Conservation (phyloP, 73 alveolate species). For the Diophrys sp. region DNA sequence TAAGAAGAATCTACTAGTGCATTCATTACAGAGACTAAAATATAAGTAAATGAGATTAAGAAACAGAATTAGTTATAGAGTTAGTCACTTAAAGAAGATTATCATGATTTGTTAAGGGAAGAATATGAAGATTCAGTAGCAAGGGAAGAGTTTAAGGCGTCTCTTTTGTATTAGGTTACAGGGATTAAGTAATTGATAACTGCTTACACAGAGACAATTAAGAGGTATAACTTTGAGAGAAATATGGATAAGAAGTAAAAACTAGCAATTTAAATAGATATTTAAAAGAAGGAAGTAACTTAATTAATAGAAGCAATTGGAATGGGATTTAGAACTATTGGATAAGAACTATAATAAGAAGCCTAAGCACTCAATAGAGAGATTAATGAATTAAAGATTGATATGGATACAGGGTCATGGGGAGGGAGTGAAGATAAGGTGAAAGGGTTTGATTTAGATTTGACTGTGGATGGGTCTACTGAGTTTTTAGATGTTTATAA, state of each 20-base stretch:
- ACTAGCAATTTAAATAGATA: conserved; percentile 8
- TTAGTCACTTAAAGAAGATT: conserved; percentile 1
- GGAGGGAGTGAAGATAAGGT: conserved; percentile 17
- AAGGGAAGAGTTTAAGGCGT: conserved; percentile 30
- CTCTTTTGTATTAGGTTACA: conserved; percentile 20
- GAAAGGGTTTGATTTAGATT: conserved; percentile 59
- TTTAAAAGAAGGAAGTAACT: conserved; percentile 17
- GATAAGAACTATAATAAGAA: conserved; percentile 30
- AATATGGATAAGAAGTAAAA: conserved; percentile 17
- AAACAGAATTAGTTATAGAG: neutral
- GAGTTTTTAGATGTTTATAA: conserved; percentile 53
- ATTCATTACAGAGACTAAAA: neutral
- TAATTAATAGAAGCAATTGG: conserved; percentile 25
- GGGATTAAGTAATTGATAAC: conserved; percentile 31
- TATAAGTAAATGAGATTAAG: conserved; percentile 1
- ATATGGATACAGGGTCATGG: conserved; percentile 25
- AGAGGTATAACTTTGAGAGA: conserved; percentile 13
- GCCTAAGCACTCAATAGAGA: conserved; percentile 20
- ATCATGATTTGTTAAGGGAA: conserved; percentile 16
- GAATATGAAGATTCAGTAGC: conserved; percentile 6
- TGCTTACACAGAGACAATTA: conserved; percentile 15
- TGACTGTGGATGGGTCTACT: conserved; percentile 39
- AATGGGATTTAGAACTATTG: conserved; percentile 31
- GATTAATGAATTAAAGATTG: conserved; percentile 13
- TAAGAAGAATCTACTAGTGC: neutral